Percentiles rank a stretch among this genome's conserved stretches.
phyloP scores from a whole-genome alignment of 148 eudicot genomes.

The Selenicereus undatus region DNA sequence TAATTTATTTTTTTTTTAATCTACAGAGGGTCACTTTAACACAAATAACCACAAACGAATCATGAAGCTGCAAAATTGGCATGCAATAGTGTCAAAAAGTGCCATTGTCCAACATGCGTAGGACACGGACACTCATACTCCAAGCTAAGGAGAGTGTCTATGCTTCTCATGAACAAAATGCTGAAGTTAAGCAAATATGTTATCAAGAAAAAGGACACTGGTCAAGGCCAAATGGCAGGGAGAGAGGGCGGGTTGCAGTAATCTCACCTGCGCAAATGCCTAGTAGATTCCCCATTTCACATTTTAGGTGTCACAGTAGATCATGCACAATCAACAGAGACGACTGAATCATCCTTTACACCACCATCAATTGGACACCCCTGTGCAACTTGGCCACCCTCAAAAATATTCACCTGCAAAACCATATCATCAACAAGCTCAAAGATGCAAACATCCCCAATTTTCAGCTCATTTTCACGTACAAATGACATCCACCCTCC shows the following conservation, averaged over 20 bases:
- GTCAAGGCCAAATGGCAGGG: neutral
- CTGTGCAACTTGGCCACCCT: neutral
- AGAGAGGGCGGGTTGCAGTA: neutral
- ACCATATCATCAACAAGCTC: constrained; percentile 10
- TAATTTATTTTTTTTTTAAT: too few relatives aligned
- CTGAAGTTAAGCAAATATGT: neutral
- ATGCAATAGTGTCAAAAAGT: too few relatives aligned
- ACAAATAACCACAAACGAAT: neutral
- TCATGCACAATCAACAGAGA: neutral
- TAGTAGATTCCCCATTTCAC: neutral
- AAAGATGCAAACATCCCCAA: constrained; percentile 3
- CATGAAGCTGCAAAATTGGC: too few relatives aligned
- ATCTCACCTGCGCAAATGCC: neutral
- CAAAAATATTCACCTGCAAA: constrained; percentile 2
- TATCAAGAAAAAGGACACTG: neutral
- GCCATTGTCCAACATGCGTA: too few relatives aligned
- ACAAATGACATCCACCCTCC: constrained; percentile 7
- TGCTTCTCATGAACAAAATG: neutral
- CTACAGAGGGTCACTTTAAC: neutral
- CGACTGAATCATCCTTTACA: neutral
- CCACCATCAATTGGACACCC: neutral
- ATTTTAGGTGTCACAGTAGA: too few relatives aligned
- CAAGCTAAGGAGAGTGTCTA: neutral
- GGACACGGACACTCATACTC: neutral
- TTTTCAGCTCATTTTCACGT: constrained; percentile 2